Base-by-base conservation (phyloP, 2,329 filamentous ascomycete genomes). In the Fusarium oxysporum region DNA sequence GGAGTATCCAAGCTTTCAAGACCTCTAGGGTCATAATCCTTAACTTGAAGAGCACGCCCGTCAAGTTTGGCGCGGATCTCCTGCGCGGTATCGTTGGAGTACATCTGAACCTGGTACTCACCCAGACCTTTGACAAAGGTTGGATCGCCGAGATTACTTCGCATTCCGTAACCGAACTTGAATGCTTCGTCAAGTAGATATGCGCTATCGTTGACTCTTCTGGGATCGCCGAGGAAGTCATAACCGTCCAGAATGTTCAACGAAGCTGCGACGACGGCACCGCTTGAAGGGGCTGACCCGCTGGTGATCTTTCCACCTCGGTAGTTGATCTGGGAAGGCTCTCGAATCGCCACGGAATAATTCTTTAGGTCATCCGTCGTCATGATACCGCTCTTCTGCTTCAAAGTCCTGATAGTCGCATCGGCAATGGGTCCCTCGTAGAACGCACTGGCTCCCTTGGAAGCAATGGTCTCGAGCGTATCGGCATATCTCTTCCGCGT, bases 181-280 rank as follows among this genome's bases (percentile, higher is more conserved):
- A 97, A 92, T 3, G 93, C 92, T 84, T 97, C 94, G 71, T 96
- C 91, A n/a, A 97, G 83, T 0, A 92, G 86, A 79, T 97, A 94
- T 0, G 92, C 93, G 43, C 90, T 93, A 1, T 94, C 79, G 71
- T 88, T 87, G 53, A 84, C 83, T 5, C 85, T 82, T 3, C 84
- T 82, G 3, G 86, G 82, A 17, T 89, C 83, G 23, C 89, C 91
- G 53, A 96, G 90, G 28, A 85, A 85, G 0, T 88, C 83, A 77
- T 94, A 97, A 0, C 92, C 92, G 68, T 91, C 87, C 45, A 96
- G 82, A 30, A 92, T 92, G 65, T 96, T 97, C 75, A 97, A 82
- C 0, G 90, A 87, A n/a, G 89, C 90, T 68, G 95, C 82, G 0
- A 90, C 91, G 0, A 97, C 92, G 5, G 87, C 86, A 8, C 95